Conservation (phyloP, 805 yeast species). For the Ogataea ramenticola region DNA sequence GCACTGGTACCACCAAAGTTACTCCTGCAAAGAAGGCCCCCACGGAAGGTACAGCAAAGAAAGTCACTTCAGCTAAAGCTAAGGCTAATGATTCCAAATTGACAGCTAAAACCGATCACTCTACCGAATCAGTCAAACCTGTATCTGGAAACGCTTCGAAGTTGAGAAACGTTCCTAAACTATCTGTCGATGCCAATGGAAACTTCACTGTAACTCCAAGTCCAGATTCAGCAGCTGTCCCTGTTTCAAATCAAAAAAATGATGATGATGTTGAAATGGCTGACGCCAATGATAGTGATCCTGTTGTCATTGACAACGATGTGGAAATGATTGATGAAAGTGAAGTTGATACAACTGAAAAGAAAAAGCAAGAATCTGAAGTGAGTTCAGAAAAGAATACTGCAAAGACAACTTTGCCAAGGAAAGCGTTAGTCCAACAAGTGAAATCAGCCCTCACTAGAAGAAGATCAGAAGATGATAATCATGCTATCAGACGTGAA, state of each 20-base stretch:
- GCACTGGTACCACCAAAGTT: constrained; percentile 22
- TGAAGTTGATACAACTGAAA: background rate
- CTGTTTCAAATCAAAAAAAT: no score
- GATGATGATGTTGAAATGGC: background rate
- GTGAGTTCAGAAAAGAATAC: background rate
- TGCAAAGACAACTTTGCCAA: constrained; percentile 2
- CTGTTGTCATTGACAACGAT: background rate
- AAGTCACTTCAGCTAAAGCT: no score
- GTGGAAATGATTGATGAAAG: background rate
- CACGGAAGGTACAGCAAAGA: no score
- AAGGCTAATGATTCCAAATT: no score
- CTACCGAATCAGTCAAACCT: no score
- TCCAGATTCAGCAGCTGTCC: no score
- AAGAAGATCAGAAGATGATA: background rate
- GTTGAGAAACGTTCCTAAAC: constrained; percentile 3
- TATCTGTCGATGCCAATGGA: background rate
- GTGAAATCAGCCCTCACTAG: background rate
- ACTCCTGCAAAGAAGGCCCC: no score
- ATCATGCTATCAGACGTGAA: constrained; percentile 13
- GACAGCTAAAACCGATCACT: no score
- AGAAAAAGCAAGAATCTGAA: background rate
- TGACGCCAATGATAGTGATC: no score
- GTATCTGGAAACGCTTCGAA: constrained; percentile 2
- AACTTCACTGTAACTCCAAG: background rate
- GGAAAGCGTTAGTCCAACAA: background rate